Evolutionary conservation across 495 filamentous ascomycete species (phyloP).

Genomic region (Xylaria grammica): DNA sequence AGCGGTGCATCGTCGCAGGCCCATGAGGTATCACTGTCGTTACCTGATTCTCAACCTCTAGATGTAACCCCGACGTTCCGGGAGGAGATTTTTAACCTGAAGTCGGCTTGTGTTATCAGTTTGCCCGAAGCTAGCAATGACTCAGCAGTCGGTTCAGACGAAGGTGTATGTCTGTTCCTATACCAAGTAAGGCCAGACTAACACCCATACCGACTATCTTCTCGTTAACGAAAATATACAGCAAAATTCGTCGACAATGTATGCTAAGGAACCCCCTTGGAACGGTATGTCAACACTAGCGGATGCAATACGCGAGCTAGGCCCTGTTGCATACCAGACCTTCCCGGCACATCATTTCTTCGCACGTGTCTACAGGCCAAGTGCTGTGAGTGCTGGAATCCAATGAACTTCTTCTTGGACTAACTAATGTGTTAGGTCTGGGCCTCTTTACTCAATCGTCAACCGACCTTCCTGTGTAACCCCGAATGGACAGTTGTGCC

Average conservation of each 20-base stretch:
- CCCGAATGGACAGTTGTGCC: slow-evolving; percentile 52
- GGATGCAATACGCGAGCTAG: slow-evolving; percentile 43
- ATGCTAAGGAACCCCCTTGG: slow-evolving; percentile 37
- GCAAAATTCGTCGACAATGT: slow-evolving; percentile 38
- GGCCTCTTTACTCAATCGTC: slow-evolving; percentile 49
- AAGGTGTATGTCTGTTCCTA: slow-evolving; percentile 48
- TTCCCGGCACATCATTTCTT: slow-evolving; percentile 58
- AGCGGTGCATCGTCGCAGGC: slow-evolving; percentile 27
- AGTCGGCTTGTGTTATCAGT: slow-evolving; percentile 42
- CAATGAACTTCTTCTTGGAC: background rate
- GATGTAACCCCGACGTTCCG: slow-evolving; percentile 35
- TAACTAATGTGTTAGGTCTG: slow-evolving; percentile 42
- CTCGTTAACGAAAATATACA: slow-evolving; percentile 7
- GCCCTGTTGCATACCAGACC: slow-evolving; percentile 43
- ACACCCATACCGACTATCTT: background rate
- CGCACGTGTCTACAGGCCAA: slow-evolving; percentile 51
- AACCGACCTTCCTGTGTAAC: slow-evolving; percentile 46
- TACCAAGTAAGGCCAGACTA: slow-evolving; percentile 44
- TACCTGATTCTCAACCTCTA: slow-evolving; percentile 24
- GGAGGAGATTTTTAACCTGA: slow-evolving; percentile 44
- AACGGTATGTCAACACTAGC: slow-evolving; percentile 31
- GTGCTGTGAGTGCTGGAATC: slow-evolving; percentile 38
- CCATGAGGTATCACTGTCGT: slow-evolving; percentile 25
- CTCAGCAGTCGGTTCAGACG: slow-evolving; percentile 14
- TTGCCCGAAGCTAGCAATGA: slow-evolving; percentile 29